Percentiles rank a stretch among this genome's conserved stretches.
Evolutionary conservation across 2,329 filamentous ascomycete species (phyloP).

Genomic region (Atkinsonella hypoxylon): DNA sequence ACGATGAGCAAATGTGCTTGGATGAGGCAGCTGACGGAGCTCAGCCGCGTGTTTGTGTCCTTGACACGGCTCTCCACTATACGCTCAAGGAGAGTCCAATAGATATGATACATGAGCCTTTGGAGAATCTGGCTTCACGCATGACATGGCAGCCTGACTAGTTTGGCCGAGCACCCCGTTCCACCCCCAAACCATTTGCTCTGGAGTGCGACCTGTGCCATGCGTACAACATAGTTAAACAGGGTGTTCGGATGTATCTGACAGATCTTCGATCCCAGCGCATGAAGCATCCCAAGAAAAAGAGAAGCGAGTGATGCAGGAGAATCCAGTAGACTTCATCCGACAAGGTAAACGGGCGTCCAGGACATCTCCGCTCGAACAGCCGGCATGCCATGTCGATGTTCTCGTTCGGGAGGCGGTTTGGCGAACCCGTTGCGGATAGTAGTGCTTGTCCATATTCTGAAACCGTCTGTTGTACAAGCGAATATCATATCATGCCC

Average conservation of each 20-base stretch:
- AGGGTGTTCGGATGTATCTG: neutral
- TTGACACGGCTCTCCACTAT: neutral
- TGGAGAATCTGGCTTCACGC: neutral
- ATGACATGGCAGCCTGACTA: neutral
- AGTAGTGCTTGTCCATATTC: slow-evolving; percentile 2
- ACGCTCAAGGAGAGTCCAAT: neutral
- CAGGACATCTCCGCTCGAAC: neutral
- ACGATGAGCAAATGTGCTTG: neutral
- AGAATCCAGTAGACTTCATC: slow-evolving; percentile 6
- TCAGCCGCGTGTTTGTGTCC: neutral
- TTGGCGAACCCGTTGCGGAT: neutral
- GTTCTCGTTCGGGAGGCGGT: neutral
- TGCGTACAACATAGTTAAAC: neutral
- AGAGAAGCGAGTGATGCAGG: slow-evolving; percentile 28
- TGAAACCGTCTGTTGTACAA: slow-evolving; percentile 7
- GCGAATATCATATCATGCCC: neutral
- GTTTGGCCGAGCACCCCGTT: neutral
- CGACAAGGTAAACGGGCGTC: neutral
- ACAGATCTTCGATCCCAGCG: neutral
- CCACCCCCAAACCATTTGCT: neutral
- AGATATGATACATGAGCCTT: neutral
- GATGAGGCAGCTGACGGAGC: neutral
- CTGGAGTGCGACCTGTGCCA: neutral
- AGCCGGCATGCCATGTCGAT: neutral
- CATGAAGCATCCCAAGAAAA: slow-evolving; percentile 16